phyloP scores from a whole-genome alignment of 164 flowering plant genomes.

The Berberis vulgaris region DNA sequence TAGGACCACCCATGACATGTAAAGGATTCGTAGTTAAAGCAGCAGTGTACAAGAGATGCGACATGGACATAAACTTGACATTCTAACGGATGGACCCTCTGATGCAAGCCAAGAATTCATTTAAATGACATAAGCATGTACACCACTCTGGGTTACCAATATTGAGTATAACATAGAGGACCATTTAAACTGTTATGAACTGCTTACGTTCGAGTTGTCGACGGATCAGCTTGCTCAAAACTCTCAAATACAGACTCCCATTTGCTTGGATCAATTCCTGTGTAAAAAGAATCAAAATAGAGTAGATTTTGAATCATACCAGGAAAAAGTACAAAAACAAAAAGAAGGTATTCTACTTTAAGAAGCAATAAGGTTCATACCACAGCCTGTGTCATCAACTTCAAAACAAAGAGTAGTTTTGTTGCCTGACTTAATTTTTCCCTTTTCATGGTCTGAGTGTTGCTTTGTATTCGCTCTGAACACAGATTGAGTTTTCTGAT shows the following conservation, averaged over 20 bases:
- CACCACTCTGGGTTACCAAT: background rate
- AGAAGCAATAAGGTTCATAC: slow-evolving; percentile 30
- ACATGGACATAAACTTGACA: background rate
- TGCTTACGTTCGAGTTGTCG: slow-evolving; percentile 86
- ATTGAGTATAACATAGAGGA: background rate
- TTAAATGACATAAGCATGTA: background rate
- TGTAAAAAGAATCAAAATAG: background rate
- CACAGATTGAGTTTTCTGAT: slow-evolving; percentile 25
- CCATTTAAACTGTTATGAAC: too few relatives aligned
- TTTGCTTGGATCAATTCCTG: slow-evolving; percentile 94
- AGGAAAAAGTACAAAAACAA: background rate
- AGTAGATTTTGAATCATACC: background rate
- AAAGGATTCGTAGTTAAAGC: too few relatives aligned
- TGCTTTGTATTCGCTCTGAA: slow-evolving; percentile 41
- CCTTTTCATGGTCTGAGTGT: slow-evolving; percentile 32
- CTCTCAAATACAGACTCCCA: slow-evolving; percentile 99
- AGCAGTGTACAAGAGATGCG: too few relatives aligned
- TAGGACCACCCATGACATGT: background rate
- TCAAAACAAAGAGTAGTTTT: slow-evolving; percentile 71
- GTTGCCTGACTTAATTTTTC: slow-evolving; percentile 42
- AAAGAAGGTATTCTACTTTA: slow-evolving; percentile 1
- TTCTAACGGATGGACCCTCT: background rate
- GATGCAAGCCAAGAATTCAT: background rate
- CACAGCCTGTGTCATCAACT: slow-evolving; percentile 96
- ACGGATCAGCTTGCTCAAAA: slow-evolving; percentile 98